phyloP scores from a whole-genome alignment of 768 basidiomycete genomes.

The Termitomyces heimii region DNA sequence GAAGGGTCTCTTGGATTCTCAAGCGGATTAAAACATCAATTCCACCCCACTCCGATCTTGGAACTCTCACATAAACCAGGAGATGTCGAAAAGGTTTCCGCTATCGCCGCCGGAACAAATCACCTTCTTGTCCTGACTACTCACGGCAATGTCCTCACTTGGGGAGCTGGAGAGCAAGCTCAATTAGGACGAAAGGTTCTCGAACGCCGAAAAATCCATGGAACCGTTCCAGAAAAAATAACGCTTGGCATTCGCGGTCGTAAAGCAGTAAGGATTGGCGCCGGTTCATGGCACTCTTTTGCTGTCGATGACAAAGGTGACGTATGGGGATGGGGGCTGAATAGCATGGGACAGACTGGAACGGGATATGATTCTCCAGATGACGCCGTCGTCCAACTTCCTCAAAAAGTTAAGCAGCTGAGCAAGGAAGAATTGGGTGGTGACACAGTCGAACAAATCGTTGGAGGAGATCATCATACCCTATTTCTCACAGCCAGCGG shows the following conservation, averaged over 20 bases:
- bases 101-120: constrained; percentile 79
- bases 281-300: constrained; percentile 85
- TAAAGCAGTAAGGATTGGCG: constrained; percentile 59
- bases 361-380: constrained; percentile 43
- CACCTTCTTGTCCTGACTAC: constrained; percentile 88
- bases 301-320: constrained; percentile 79
- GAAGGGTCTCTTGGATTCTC: constrained; percentile 87
- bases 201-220: constrained; percentile 83
- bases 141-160: constrained; percentile 81
- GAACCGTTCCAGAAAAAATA: constrained; percentile 84
- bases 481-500: constrained; percentile 84
- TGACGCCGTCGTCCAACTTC: constrained; percentile 52
- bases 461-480: constrained; percentile 84
- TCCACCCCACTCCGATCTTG: constrained; percentile 54
- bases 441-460: constrained; percentile 65
- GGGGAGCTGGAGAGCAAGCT: constrained; percentile 87
- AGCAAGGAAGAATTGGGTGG: constrained; percentile 55
- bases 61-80: constrained; percentile 55
- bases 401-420: constrained; percentile 58
- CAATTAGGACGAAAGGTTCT: constrained; percentile 90
- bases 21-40: constrained; percentile 60
- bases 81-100: constrained; percentile 63
- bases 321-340: constrained; percentile 96
- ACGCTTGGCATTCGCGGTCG: constrained; percentile 63
- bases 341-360: constrained; percentile 82